phyloP scores from a whole-genome alignment of 2,329 filamentous ascomycete genomes.

The Colletotrichum liriopes region DNA sequence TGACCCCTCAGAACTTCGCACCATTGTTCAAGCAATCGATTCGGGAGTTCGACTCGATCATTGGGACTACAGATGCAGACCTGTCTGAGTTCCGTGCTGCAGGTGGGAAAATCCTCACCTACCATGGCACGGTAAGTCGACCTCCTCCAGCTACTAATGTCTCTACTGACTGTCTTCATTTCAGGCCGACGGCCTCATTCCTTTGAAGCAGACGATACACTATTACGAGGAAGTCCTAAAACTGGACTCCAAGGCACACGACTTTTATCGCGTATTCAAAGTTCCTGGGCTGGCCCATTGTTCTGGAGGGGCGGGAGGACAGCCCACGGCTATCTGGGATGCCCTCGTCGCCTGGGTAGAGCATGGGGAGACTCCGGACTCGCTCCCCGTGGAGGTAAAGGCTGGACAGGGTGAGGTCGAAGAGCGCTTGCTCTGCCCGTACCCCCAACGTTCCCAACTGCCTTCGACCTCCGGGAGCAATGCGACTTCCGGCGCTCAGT shows the following conservation, averaged over 20 bases:
- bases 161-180: neutral
- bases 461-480: too few species aligned
- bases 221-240: slow-evolving; percentile 49
- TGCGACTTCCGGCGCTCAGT: too few species aligned
- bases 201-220: slow-evolving; percentile 39
- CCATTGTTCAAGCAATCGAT: neutral
- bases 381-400: neutral
- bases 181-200: slow-evolving; percentile 45
- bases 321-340: slow-evolving; percentile 47
- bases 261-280: slow-evolving; percentile 52
- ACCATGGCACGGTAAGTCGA: slow-evolving; percentile 53
- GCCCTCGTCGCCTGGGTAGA: slow-evolving; percentile 51
- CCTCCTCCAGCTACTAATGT: rapidly evolving
- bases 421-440: too few species aligned
- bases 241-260: slow-evolving; percentile 43
- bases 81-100: slow-evolving; percentile 55
- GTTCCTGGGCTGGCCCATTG: slow-evolving; percentile 53
- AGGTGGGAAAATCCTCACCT: slow-evolving; percentile 57
- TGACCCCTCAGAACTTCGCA: neutral
- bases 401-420: too few species aligned
- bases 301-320: slow-evolving; percentile 46
- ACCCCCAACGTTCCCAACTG: too few species aligned
- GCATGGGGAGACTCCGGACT: slow-evolving; percentile 47
- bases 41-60: neutral
- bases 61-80: slow-evolving; percentile 15